These are phyloP conservation scores for Fusarium hainanense DNA, from an alignment of 2,329 filamentous ascomycete species.

Conservation along the genomic window DNA sequence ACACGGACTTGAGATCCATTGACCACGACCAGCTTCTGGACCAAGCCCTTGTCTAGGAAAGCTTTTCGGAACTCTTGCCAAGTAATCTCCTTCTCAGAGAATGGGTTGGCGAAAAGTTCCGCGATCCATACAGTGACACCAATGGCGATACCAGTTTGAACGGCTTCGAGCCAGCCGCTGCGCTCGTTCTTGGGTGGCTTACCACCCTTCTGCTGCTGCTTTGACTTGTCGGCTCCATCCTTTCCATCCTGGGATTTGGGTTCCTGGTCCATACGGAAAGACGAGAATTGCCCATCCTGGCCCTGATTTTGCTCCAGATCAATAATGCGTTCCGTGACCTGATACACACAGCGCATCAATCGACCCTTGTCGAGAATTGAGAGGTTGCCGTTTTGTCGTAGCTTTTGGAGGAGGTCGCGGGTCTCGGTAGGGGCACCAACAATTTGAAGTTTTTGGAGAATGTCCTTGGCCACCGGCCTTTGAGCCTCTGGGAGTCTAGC, in stretches of 20 bases:
- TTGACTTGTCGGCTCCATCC: constrained; percentile 38
- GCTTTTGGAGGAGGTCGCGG: constrained; percentile 65
- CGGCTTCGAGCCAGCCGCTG: constrained; percentile 51
- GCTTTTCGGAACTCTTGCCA: constrained; percentile 97
- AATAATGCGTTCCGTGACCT: constrained; percentile 52
- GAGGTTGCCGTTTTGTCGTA: constrained; percentile 67
- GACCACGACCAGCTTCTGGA: constrained; percentile 90
- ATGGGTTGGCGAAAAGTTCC: constrained; percentile 54
- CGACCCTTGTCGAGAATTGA: constrained; percentile 53
- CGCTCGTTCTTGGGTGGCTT: constrained; percentile 49
- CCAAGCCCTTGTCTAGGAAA: constrained; percentile 94
- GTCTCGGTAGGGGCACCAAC: constrained; percentile 78
- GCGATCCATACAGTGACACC: constrained; percentile 67
- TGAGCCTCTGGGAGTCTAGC: constrained; percentile 73
- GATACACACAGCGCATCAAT: constrained; percentile 52
- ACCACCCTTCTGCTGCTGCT: constrained; percentile 50
- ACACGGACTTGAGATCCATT: constrained; percentile 79
- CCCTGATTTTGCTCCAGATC: constrained; percentile 44
- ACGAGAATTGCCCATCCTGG: constrained; percentile 35
- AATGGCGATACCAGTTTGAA: constrained; percentile 53
- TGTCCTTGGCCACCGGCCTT: constrained; percentile 66
- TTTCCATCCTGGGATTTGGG: constrained; percentile 41
- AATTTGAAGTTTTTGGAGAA: constrained; percentile 71
- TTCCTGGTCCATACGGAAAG: constrained; percentile 39
- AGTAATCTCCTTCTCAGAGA: constrained; percentile 79